These are phyloP conservation scores for Bauhinia variegata DNA, from an alignment of 306 rosid species.

Conservation along the genomic window DNA sequence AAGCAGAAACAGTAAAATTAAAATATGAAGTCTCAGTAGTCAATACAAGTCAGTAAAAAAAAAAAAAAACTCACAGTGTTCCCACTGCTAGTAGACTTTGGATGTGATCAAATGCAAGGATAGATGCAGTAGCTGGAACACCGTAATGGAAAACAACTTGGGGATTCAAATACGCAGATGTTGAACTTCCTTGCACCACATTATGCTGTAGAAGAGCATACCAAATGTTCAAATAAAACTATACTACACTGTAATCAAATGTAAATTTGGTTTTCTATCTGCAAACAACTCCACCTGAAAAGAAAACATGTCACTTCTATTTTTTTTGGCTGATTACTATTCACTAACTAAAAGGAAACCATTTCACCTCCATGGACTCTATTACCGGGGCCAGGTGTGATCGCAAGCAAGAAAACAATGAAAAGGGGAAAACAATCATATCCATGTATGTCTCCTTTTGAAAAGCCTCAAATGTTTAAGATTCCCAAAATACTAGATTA, in stretches of 20 bases:
- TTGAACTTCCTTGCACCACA: constrained; percentile 42
- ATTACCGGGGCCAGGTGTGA: too few relatives aligned
- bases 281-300: too few relatives aligned
- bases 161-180: constrained; percentile 53
- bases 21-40: background rate
- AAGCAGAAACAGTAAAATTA: background rate
- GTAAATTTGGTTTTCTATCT: background rate
- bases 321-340: background rate
- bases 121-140: constrained; percentile 76
- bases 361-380: background rate
- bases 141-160: constrained; percentile 73
- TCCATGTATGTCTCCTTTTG: too few relatives aligned
- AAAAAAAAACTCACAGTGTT: constrained; percentile 63
- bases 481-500: background rate
- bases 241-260: constrained; percentile 3
- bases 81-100: constrained; percentile 81
- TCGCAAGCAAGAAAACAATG: too few relatives aligned
- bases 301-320: background rate
- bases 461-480: background rate
- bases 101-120: constrained; percentile 73
- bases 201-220: constrained; percentile 31
- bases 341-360: background rate
- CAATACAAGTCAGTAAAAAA: constrained; percentile 6
- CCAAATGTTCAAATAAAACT: constrained; percentile 30
- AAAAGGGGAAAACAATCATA: too few relatives aligned